A percentile compares a stretch with the other conserved stretches of the same genome.
These are phyloP conservation scores for Mitragyna speciosa DNA, from an alignment of 257 asterid genomes.

Conservation along the genomic window DNA sequence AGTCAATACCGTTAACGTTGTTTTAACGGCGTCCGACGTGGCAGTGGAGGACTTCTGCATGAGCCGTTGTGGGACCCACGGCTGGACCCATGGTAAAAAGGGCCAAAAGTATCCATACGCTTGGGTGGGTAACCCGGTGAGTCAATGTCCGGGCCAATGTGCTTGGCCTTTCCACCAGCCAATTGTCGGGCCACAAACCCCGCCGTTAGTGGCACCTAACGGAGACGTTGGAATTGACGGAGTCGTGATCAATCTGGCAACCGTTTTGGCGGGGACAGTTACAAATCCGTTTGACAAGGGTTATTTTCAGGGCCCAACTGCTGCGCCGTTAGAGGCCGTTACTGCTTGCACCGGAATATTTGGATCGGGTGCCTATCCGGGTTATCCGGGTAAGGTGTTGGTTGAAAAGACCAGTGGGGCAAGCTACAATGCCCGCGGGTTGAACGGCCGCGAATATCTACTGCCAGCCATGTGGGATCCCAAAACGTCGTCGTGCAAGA, in stretches of 20 bases:
- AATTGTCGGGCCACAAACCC: slow-evolving; percentile 41
- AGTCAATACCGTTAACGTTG: slow-evolving; percentile 30
- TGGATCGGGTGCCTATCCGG: slow-evolving; percentile 50
- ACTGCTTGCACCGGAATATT: slow-evolving; percentile 52
- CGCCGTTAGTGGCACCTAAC: slow-evolving; percentile 47
- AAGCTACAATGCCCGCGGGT: slow-evolving; percentile 52
- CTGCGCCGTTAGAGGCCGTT: slow-evolving; percentile 48
- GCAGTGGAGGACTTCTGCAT: slow-evolving; percentile 46
- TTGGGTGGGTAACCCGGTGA: slow-evolving; percentile 53
- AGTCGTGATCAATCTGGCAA: slow-evolving; percentile 39
- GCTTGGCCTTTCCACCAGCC: slow-evolving; percentile 59
- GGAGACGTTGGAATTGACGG: slow-evolving; percentile 53
- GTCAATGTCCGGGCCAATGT: slow-evolving; percentile 51
- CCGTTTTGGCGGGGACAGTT: slow-evolving; percentile 47
- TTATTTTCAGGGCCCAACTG: slow-evolving; percentile 44
- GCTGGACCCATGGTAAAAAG: slow-evolving; percentile 26
- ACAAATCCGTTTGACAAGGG: slow-evolving; percentile 57
- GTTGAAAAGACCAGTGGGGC: slow-evolving; percentile 40
- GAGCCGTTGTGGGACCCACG: slow-evolving; percentile 53
- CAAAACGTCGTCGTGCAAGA: slow-evolving; percentile 30
- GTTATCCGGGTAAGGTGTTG: slow-evolving; percentile 44
- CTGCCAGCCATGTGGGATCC: slow-evolving; percentile 60
- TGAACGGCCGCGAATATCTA: slow-evolving; percentile 38
- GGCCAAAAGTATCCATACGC: slow-evolving; percentile 31
- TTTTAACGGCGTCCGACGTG: slow-evolving; percentile 43